Base-by-base conservation (phyloP, 495 filamentous ascomycete genomes). In the Penicillium pulvis region DNA sequence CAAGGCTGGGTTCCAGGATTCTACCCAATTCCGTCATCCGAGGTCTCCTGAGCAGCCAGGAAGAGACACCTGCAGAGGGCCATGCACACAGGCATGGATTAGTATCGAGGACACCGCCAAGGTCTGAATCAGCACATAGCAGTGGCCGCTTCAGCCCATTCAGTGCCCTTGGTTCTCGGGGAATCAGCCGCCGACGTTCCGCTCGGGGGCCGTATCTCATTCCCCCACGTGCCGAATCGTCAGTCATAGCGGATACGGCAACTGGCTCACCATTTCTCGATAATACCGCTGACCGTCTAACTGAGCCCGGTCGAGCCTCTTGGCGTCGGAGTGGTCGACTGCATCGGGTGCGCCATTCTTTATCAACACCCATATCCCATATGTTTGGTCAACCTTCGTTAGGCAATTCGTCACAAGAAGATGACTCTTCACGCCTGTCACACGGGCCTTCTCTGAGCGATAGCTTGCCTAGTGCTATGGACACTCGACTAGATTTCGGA, bases 31-130 rank as follows among this genome's bases (percentile, higher is more conserved):
- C 75, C 14, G 74, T 80, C 14, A 78, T 77, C 14, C 73, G 75
- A 24, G 76, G 74, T 8, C 66, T 76, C 35, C 67, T 78, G 7
- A 76, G 60, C 56, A 79, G 79, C 48, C 71, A 77, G 63, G 75
- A 79, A 61, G 76, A 83, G 59, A 76, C 78, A 36, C 70, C 76
- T 26, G 79, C 76, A 45, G 75, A 81, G 59, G 79, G 77, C 17
- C 78, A 76, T 61, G 75, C 77, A 53, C 73, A 83, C 68, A 74
- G 82, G 51, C 75, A 76, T 65, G 78, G 78, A 5, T 62, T 76
- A 10, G 68, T 78, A 3, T 74, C 74, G 51, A 74, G 75, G 55
- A 63, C 75, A 6, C 60, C 70, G 7, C 72, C 76, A 19, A 70
- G 77, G 48, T 68, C 73, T 5, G 77, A 80, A 56, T 62, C 64